Conservation (phyloP, 1,284 basidiomycete species). For the Cerrena zonata region DNA sequence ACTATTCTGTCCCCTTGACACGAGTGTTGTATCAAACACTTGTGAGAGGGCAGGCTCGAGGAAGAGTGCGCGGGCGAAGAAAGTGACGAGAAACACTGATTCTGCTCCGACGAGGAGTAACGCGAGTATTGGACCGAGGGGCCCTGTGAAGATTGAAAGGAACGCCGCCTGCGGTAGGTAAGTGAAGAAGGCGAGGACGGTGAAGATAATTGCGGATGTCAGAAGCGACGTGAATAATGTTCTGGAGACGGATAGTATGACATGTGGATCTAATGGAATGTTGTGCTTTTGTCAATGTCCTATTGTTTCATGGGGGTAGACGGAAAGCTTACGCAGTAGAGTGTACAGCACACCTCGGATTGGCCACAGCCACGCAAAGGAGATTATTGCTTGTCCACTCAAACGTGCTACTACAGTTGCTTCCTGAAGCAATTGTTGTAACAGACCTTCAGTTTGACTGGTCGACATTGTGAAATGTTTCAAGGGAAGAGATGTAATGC, state of each 20-base stretch:
- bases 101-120: constrained; percentile 32
- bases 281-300: neutral
- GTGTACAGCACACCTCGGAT: constrained; percentile 25
- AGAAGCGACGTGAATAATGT: constrained; percentile 36
- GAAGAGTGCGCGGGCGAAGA: constrained; percentile 43
- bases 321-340: constrained; percentile 19
- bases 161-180: constrained; percentile 67
- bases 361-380: constrained; percentile 30
- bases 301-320: too few relatives aligned
- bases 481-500: too few relatives aligned
- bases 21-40: constrained; percentile 40
- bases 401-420: constrained; percentile 14
- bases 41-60: constrained; percentile 41
- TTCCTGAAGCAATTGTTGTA: constrained; percentile 19
- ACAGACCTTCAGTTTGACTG: neutral
- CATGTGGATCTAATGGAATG: constrained; percentile 22
- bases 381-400: constrained; percentile 18
- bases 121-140: constrained; percentile 41
- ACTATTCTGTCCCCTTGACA: constrained; percentile 29
- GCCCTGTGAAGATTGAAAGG: constrained; percentile 58
- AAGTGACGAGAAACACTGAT: constrained; percentile 35
- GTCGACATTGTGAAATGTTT: too few relatives aligned
- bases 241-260: constrained; percentile 33
- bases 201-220: constrained; percentile 39
- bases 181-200: constrained; percentile 53